Evolutionary conservation across 228 moss, liverwort and hornwort species (phyloP).

Genomic region (Sphagnum magellanicum): DNA sequence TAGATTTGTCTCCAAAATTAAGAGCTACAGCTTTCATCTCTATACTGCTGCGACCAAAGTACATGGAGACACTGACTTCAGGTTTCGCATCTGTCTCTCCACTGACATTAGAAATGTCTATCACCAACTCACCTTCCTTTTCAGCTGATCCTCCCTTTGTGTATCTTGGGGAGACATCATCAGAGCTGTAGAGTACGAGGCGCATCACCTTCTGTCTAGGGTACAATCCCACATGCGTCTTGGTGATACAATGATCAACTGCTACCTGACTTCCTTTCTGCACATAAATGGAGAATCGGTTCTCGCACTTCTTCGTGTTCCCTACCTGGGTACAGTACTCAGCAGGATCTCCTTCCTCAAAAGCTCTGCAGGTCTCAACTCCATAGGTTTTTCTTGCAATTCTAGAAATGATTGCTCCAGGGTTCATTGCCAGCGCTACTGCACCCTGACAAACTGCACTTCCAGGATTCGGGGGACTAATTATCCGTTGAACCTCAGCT

Average conservation of each 20-base stretch:
- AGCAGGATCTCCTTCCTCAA: neutral
- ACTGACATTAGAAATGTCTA: conserved; percentile 28
- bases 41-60: conserved; percentile 49
- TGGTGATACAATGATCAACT: conserved; percentile 29
- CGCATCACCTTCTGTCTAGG: conserved; percentile 23
- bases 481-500: neutral
- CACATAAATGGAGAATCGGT: conserved; percentile 31
- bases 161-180: conserved; percentile 23
- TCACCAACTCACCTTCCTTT: conserved; percentile 37
- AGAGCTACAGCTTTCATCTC: conserved; percentile 34
- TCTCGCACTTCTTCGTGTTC: accelerated
- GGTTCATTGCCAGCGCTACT: conserved; percentile 21
- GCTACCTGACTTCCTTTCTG: conserved; percentile 33
- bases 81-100: neutral
- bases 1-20: conserved; percentile 12
- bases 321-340: neutral
- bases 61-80: conserved; percentile 31
- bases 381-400: conserved; percentile 23
- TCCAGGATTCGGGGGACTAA: conserved; percentile 25
- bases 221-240: conserved; percentile 17
- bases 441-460: conserved; percentile 30
- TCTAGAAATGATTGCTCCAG: conserved; percentile 4
- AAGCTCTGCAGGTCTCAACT: neutral
- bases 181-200: conserved; percentile 32
- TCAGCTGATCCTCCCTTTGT: conserved; percentile 24